Percentiles rank a stretch among this genome's conserved stretches.
These are phyloP conservation scores for Vicia faba DNA, from an alignment of 306 rosid species.

Conservation along the genomic window DNA sequence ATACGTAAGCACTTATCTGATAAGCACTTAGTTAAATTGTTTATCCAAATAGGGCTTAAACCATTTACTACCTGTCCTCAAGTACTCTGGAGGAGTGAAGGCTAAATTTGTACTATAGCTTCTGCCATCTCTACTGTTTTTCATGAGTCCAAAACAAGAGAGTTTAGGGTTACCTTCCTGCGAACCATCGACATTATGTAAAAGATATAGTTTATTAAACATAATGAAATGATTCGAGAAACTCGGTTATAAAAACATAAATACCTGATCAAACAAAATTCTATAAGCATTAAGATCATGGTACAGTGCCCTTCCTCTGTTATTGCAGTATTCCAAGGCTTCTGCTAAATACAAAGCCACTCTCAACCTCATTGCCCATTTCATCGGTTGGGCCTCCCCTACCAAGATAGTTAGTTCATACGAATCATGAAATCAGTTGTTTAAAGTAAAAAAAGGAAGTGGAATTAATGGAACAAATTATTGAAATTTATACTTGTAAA, in stretches of 20 bases:
- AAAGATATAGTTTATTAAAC: constrained; percentile 29
- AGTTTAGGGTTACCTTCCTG: constrained; percentile 93
- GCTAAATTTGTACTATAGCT: constrained; percentile 97
- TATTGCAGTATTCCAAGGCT: constrained; percentile 92
- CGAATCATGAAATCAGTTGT: constrained; percentile 38
- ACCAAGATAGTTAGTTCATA: constrained; percentile 36
- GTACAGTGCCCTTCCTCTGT: constrained; percentile 81
- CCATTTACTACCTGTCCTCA: constrained; percentile 74
- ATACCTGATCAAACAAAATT: constrained; percentile 87
- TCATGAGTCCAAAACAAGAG: constrained; percentile 98
- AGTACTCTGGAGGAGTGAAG: constrained; percentile 98
- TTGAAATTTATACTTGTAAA: constrained; percentile 12
- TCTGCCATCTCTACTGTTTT: constrained; percentile 97
- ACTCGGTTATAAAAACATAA: constrained; percentile 4
- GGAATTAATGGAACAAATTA: constrained; percentile 3
- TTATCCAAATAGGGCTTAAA: background rate
- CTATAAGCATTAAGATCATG: constrained; percentile 99
- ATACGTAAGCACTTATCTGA: background rate
- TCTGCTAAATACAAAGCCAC: constrained; percentile 96
- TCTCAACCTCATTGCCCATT: constrained; percentile 99
- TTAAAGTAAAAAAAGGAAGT: constrained; percentile 3
- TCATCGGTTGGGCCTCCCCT: constrained; percentile 99
- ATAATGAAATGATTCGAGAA: constrained; percentile 27
- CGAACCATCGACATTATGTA: constrained; percentile 32
- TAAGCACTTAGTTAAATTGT: background rate